These are phyloP conservation scores for Kokia cookei DNA, from an alignment of 441 rosid genomes.

Conservation along the genomic window DNA sequence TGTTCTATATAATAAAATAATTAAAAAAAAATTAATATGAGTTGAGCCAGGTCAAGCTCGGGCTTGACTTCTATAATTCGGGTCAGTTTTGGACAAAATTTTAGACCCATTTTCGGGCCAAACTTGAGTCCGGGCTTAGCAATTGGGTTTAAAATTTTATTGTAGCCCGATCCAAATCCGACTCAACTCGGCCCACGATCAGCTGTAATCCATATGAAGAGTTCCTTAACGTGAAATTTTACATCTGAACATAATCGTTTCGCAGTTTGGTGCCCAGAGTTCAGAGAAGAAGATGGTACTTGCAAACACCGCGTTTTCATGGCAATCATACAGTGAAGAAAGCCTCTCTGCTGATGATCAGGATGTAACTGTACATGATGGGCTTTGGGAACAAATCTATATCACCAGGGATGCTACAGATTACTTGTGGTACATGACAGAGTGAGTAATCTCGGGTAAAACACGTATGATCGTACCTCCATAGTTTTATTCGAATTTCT, in stretches of 20 bases:
- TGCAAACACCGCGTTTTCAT: slow-evolving; percentile 23
- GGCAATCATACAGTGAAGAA: slow-evolving; percentile 56
- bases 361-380: slow-evolving; percentile 32
- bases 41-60: too few species aligned
- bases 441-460: slow-evolving; percentile 23
- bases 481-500: not conserved
- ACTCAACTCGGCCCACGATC: too few species aligned
- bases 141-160: too few species aligned
- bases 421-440: slow-evolving; percentile 68
- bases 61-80: too few species aligned
- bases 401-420: slow-evolving; percentile 55
- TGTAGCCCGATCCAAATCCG: too few species aligned
- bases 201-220: not conserved
- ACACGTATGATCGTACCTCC: not conserved
- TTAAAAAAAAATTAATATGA: too few species aligned
- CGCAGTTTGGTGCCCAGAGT: slow-evolving; percentile 43
- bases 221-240: not conserved
- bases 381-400: slow-evolving; percentile 51
- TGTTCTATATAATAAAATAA: too few species aligned
- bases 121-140: too few species aligned
- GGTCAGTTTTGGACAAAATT: too few species aligned
- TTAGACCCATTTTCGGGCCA: too few species aligned
- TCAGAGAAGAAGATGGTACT: slow-evolving; percentile 38
- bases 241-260: slow-evolving; percentile 1
- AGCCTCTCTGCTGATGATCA: slow-evolving; percentile 34